Evolutionary conservation across 192 early-diverging fungal species (phyloP).

Genomic region (Entophlyctis luteolus): DNA sequence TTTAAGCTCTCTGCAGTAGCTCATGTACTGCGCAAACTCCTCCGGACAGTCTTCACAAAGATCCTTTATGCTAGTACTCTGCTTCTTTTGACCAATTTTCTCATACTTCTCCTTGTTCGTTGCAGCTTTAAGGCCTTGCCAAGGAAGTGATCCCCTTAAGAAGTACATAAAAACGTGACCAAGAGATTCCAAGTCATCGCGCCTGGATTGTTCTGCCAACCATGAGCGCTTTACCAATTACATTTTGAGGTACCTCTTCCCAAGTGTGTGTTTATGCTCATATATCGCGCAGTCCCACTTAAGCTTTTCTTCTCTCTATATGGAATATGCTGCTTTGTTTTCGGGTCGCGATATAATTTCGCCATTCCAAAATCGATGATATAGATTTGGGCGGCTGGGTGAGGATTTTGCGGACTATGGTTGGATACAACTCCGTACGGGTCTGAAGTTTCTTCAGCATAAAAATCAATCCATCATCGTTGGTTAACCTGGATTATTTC

Average conservation of each 20-base stretch:
- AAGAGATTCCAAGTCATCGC: constrained; percentile 94
- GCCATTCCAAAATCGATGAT: constrained; percentile 99
- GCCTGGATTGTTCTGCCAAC: constrained; percentile 93
- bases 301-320: constrained; percentile 94
- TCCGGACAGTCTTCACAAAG: constrained; percentile 88
- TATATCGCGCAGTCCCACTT: constrained; percentile 95
- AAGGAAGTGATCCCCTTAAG: constrained; percentile 86
- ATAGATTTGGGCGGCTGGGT: constrained; percentile 65
- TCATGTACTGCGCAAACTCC: constrained; percentile 87
- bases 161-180: constrained; percentile 99
- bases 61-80: constrained; percentile 82
- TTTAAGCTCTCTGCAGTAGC: constrained; percentile 83
- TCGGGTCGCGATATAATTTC: constrained; percentile 95
- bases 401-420: constrained; percentile 55
- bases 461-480: not conserved
- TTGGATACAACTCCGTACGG: constrained; percentile 44
- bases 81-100: constrained; percentile 99
- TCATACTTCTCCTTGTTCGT: constrained; percentile 99
- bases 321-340: constrained; percentile 95
- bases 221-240: constrained; percentile 88
- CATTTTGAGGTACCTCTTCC: constrained; percentile 82
- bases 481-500: constrained; percentile 18
- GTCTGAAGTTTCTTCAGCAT: constrained; percentile 22
- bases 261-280: constrained; percentile 98
- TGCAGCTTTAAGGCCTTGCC: constrained; percentile 97